phyloP scores from a whole-genome alignment of 2,329 filamentous ascomycete genomes.

The Ramularia collo-cygni region DNA sequence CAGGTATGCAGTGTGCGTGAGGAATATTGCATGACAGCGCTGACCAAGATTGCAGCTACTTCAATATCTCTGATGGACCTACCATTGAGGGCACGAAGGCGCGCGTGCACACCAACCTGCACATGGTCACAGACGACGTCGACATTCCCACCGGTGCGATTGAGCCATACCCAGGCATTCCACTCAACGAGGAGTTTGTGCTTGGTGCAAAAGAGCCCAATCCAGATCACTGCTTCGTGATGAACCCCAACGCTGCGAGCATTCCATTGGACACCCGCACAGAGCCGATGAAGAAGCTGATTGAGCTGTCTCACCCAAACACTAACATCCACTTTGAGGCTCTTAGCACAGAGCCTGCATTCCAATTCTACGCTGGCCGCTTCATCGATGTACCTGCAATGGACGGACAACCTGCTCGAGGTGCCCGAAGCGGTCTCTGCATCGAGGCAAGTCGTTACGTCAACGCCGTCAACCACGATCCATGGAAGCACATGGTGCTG shows the following conservation, averaged over 20 bases:
- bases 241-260: conserved; percentile 54
- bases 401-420: conserved; percentile 55
- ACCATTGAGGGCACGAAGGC: conserved; percentile 58
- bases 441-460: conserved; percentile 89
- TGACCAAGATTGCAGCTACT: conserved; percentile 44
- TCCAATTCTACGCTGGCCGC: conserved; percentile 93
- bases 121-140: conserved; percentile 66
- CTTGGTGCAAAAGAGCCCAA: conserved; percentile 65
- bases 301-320: conserved; percentile 65
- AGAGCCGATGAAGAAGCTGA: conserved; percentile 58
- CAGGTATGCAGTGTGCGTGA: conserved; percentile 48
- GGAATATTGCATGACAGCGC: conserved; percentile 1
- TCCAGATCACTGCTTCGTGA: conserved; percentile 86
- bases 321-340: conserved; percentile 79
- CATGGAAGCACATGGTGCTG: conserved; percentile 71
- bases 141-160: conserved; percentile 69
- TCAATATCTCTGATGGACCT: conserved; percentile 58
- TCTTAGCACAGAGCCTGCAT: conserved; percentile 84
- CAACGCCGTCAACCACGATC: conserved; percentile 74
- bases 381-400: conserved; percentile 70
- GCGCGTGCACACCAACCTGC: conserved; percentile 51
- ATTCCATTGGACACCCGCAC: conserved; percentile 47
- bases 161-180: conserved; percentile 56
- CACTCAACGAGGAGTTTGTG: conserved; percentile 60
- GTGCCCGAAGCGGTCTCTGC: conserved; percentile 71